These are phyloP conservation scores for Tolypocladium pustulatum DNA, from an alignment of 2,329 filamentous ascomycete species.

Conservation along the genomic window DNA sequence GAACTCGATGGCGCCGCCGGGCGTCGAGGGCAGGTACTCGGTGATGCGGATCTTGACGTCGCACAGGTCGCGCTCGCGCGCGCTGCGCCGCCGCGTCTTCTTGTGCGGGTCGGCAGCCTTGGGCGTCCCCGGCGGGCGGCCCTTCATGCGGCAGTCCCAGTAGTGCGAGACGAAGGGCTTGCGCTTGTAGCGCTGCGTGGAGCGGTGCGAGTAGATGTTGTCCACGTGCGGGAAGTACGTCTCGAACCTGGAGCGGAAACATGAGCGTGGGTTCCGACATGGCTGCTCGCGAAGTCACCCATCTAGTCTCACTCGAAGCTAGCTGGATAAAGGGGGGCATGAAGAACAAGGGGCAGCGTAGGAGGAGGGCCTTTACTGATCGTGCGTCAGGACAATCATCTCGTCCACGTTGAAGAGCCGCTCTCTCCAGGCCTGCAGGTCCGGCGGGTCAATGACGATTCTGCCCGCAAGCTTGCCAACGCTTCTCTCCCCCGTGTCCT, in stretches of 20 bases:
- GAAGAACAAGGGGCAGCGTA: neutral
- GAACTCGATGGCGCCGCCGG: slow-evolving; percentile 23
- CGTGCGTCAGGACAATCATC: slow-evolving; percentile 59
- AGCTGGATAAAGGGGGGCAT: neutral
- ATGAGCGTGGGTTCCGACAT: neutral
- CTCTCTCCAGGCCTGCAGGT: slow-evolving; percentile 59
- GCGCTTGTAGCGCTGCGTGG: slow-evolving; percentile 70
- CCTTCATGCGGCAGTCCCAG: slow-evolving; percentile 76
- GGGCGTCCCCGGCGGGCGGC: slow-evolving; percentile 65
- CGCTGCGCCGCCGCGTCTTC: slow-evolving; percentile 69
- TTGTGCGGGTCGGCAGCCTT: slow-evolving; percentile 73
- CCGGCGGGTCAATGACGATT: slow-evolving; percentile 54
- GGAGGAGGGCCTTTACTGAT: slow-evolving; percentile 44
- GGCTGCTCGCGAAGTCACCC: neutral
- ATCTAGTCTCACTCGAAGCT: neutral
- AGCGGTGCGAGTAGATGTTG: slow-evolving; percentile 77
- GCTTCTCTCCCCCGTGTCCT: slow-evolving; percentile 14
- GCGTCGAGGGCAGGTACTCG: slow-evolving; percentile 51
- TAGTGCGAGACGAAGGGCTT: slow-evolving; percentile 78
- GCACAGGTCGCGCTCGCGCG: slow-evolving; percentile 68
- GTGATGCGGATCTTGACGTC: slow-evolving; percentile 83
- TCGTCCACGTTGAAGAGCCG: slow-evolving; percentile 68
- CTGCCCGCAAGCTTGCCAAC: slow-evolving; percentile 44
- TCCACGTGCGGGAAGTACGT: slow-evolving; percentile 77
- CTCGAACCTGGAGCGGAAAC: slow-evolving; percentile 45